phyloP scores from a whole-genome alignment of 1,284 basidiomycete species.

The Austropuccinia psidii region DNA sequence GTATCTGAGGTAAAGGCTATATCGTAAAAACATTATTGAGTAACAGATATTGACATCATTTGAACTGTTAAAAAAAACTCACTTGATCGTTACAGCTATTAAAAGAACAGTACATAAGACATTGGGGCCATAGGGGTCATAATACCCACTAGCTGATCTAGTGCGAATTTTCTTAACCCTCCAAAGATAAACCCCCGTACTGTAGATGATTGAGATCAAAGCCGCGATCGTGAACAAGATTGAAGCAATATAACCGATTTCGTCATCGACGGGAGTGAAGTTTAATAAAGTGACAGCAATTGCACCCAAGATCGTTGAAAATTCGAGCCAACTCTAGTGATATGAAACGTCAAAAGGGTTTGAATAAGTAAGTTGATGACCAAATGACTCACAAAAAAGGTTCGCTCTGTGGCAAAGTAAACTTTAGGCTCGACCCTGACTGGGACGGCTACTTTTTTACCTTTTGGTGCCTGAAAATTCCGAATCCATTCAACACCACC shows the following conservation, averaged over 20 bases:
- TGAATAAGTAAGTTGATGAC: constrained; percentile 38
- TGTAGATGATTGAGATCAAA: constrained; percentile 80
- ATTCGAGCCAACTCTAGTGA: constrained; percentile 69
- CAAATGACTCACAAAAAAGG: constrained; percentile 59
- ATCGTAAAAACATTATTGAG: too few relatives aligned
- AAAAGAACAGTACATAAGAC: constrained; percentile 9
- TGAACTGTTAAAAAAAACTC: too few relatives aligned
- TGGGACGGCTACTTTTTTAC: constrained; percentile 85
- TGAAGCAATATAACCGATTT: constrained; percentile 70
- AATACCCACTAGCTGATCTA: constrained; percentile 1
- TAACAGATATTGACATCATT: too few relatives aligned
- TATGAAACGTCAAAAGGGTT: constrained; percentile 24
- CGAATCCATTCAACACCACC: constrained; percentile 55
- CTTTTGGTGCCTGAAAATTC: constrained; percentile 70
- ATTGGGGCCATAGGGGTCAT: constrained; percentile 15
- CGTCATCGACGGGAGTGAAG: constrained; percentile 69
- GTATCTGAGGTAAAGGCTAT: too few relatives aligned
- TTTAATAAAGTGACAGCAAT: constrained; percentile 67
- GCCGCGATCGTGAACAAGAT: constrained; percentile 80
- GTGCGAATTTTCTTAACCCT: constrained; percentile 65
- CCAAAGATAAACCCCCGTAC: constrained; percentile 77
- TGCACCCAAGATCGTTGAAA: constrained; percentile 75
- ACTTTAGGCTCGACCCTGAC: constrained; percentile 95
- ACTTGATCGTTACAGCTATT: constrained; percentile 22
- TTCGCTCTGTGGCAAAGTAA: constrained; percentile 90